Conservation (phyloP, 352 stramenopile species). For the Phytophthora hybrid region DNA sequence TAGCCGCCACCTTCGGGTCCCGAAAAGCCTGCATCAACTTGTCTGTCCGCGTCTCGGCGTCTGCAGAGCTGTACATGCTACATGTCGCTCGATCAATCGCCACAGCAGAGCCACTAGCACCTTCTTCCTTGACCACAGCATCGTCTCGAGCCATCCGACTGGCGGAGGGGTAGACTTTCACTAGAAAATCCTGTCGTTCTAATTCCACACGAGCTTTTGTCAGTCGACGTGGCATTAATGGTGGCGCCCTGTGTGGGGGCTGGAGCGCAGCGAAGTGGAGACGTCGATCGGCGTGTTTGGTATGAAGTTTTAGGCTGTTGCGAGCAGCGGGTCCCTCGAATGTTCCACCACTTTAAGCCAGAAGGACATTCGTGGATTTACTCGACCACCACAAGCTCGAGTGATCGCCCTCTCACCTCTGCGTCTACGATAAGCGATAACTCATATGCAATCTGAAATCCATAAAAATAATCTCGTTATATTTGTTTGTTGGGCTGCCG, state of each 20-base stretch:
- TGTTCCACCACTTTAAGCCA: background rate
- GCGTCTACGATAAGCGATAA: background rate
- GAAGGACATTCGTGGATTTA: background rate
- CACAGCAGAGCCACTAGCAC: constrained; percentile 12
- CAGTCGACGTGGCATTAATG: constrained; percentile 59
- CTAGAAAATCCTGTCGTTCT: constrained; percentile 45
- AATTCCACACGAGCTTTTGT: constrained; percentile 45
- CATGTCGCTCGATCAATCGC: constrained; percentile 18
- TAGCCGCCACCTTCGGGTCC: constrained; percentile 49
- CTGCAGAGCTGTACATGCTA: constrained; percentile 56
- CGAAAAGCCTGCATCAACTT: constrained; percentile 67
- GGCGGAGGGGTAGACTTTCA: constrained; percentile 62
- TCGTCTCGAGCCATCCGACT: constrained; percentile 45
- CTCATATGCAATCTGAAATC: no score
- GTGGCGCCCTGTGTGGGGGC: constrained; percentile 49
- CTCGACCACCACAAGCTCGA: background rate
- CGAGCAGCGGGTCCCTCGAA: background rate
- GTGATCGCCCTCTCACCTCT: no score
- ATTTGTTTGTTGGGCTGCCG: no score
- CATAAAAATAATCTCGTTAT: background rate
- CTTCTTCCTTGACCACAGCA: constrained; percentile 1
- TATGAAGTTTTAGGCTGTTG: background rate
- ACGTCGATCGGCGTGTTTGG: constrained; percentile 7
- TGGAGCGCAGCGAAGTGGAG: constrained; percentile 22
- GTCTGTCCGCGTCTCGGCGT: constrained; percentile 45